phyloP scores from a whole-genome alignment of 1,139 yeast genomes.

The Kodamaea fungicola region DNA sequence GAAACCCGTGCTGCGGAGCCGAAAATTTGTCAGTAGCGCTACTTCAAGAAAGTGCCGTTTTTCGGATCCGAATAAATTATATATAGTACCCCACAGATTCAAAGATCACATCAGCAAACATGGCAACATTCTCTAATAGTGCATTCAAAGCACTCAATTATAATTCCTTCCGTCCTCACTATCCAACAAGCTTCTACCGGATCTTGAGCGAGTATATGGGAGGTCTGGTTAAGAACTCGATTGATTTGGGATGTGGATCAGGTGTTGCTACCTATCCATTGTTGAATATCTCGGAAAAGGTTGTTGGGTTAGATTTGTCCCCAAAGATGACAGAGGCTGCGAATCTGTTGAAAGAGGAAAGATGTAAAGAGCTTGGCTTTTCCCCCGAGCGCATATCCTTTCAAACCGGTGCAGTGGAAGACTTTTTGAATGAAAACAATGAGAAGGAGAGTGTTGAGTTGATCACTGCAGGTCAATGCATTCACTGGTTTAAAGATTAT shows the following conservation, averaged over 20 bases:
- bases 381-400: constrained; percentile 24
- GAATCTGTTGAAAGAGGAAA: constrained; percentile 19
- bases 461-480: constrained; percentile 45
- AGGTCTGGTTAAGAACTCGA: constrained; percentile 15
- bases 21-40: too few species aligned
- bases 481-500: constrained; percentile 45
- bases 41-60: not conserved
- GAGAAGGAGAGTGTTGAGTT: constrained; percentile 27
- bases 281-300: constrained; percentile 27
- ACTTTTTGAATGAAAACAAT: constrained; percentile 20
- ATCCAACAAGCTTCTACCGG: constrained; percentile 21
- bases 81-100: not conserved
- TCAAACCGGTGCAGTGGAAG: constrained; percentile 34
- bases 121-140: constrained; percentile 65
- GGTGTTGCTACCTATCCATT: constrained; percentile 41
- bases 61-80: not conserved
- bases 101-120: constrained; percentile 16
- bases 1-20: too few species aligned
- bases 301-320: constrained; percentile 35
- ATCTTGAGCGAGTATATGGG: constrained; percentile 20
- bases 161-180: constrained; percentile 41
- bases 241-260: constrained; percentile 42
- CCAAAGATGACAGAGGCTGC: constrained; percentile 35
- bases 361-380: constrained; percentile 26
- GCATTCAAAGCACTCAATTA: constrained; percentile 60